phyloP scores from a whole-genome alignment of 2,329 filamentous ascomycete species.

The Clarireedia homoeocarpa region DNA sequence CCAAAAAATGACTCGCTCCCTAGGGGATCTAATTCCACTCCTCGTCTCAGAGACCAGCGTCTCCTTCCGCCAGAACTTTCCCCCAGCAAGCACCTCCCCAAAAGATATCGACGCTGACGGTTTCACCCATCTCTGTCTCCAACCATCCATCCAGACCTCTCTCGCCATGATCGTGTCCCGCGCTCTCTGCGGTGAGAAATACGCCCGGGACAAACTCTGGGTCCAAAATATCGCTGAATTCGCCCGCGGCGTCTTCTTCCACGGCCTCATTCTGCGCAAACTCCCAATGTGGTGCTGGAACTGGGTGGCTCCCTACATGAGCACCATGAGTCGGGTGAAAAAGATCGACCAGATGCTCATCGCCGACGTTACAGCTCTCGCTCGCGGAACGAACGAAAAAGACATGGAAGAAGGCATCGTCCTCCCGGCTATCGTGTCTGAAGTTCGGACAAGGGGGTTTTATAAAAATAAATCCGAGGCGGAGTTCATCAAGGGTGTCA shows the following conservation, averaged over 20 bases:
- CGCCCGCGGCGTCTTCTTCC: background rate
- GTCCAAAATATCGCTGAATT: background rate
- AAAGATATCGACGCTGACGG: background rate
- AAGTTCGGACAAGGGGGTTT: background rate
- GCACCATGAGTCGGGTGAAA: background rate
- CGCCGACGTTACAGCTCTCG: background rate
- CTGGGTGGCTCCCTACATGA: constrained; percentile 1
- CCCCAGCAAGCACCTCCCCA: background rate
- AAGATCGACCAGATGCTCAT: background rate
- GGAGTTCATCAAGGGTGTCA: background rate
- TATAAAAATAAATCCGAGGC: background rate
- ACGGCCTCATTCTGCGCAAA: background rate
- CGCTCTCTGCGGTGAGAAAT: background rate
- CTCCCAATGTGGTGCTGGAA: background rate
- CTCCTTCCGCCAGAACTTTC: background rate
- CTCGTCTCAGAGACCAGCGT: background rate
- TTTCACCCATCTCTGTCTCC: background rate
- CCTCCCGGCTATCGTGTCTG: background rate
- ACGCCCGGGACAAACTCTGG: background rate
- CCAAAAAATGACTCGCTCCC: background rate
- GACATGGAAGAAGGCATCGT: background rate
- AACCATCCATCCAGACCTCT: background rate
- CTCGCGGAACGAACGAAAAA: background rate
- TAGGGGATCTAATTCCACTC: background rate
- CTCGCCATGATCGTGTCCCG: background rate